A percentile compares a stretch with the other conserved stretches of the same genome.
Conservation (phyloP, 2,329 filamentous ascomycete genomes). For the Cladosporium sp. region DNA sequence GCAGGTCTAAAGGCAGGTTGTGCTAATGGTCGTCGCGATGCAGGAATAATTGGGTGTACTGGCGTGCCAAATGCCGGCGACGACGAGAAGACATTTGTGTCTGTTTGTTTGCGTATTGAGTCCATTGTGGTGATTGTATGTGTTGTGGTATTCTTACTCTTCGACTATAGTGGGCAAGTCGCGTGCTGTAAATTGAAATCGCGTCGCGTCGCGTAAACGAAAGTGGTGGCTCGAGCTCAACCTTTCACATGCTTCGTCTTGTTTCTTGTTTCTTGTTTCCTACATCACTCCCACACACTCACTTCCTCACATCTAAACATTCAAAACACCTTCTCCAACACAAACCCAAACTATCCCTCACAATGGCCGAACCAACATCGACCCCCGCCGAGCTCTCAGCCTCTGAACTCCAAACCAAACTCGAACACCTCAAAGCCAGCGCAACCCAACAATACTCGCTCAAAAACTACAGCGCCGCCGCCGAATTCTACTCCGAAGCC, state of each 20-base stretch:
- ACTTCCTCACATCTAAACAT: background rate
- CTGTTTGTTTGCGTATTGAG: conserved; percentile 1
- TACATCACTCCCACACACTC: background rate
- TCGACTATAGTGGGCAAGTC: background rate
- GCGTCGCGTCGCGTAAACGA: background rate
- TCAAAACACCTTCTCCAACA: too few relatives aligned
- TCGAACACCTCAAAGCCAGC: conserved; percentile 72
- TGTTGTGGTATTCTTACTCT: background rate
- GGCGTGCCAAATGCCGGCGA: conserved; percentile 90
- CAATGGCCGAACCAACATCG: conserved; percentile 12
- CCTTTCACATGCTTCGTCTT: conserved; percentile 10
- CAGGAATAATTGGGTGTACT: conserved; percentile 65
- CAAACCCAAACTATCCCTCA: too few relatives aligned
- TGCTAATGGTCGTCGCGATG: conserved; percentile 44
- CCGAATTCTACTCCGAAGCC: conserved; percentile 85
- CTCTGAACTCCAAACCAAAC: conserved; percentile 34
- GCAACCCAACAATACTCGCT: conserved; percentile 84
- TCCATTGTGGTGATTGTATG: conserved; percentile 14
- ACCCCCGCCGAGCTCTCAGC: background rate
- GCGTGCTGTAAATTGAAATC: background rate
- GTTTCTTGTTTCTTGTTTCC: background rate
- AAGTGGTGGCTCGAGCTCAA: background rate
- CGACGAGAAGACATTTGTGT: conserved; percentile 62
- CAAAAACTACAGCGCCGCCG: conserved; percentile 83
- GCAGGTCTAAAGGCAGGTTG: conserved; percentile 55